Evolutionary conservation across 2,329 filamentous ascomycete genomes (phyloP).

Genomic region (Hypoxylon sp.): DNA sequence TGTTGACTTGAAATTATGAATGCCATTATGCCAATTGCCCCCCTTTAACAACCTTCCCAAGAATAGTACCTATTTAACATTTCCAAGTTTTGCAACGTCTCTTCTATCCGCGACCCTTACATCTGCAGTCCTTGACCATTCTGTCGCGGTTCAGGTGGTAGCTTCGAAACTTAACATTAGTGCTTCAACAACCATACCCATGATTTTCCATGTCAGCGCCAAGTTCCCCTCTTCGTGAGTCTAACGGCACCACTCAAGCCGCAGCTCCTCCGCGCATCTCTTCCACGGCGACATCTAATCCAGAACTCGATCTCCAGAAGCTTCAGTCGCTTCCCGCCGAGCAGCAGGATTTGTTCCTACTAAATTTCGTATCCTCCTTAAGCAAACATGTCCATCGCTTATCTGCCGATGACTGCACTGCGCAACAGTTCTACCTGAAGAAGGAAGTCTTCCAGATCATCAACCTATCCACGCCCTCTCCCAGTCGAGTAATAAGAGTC

Average conservation of each 20-base stretch:
- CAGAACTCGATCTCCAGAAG: constrained; percentile 90
- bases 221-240: constrained; percentile 54
- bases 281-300: constrained; percentile 68
- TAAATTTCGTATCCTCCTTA: constrained; percentile 88
- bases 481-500: constrained; percentile 90
- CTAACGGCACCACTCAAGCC: constrained; percentile 54
- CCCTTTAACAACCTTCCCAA: not conserved
- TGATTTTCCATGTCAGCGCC: constrained; percentile 53
- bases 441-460: constrained; percentile 95
- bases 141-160: constrained; percentile 4
- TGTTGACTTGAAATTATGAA: not conserved
- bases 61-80: not conserved
- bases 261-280: constrained; percentile 50
- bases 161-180: not conserved
- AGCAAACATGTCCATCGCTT: constrained; percentile 84
- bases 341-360: constrained; percentile 94
- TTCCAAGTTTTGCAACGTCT: not conserved
- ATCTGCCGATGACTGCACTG: constrained; percentile 83
- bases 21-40: not conserved
- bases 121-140: not conserved
- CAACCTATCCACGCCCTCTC: constrained; percentile 83
- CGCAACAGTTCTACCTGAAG: constrained; percentile 92
- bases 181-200: constrained; percentile 22
- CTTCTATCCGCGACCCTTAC: not conserved
- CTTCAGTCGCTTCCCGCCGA: constrained; percentile 90